Evolutionary conservation across 164 flowering plant species (phyloP).

Genomic region (Pachysandra terminalis): DNA sequence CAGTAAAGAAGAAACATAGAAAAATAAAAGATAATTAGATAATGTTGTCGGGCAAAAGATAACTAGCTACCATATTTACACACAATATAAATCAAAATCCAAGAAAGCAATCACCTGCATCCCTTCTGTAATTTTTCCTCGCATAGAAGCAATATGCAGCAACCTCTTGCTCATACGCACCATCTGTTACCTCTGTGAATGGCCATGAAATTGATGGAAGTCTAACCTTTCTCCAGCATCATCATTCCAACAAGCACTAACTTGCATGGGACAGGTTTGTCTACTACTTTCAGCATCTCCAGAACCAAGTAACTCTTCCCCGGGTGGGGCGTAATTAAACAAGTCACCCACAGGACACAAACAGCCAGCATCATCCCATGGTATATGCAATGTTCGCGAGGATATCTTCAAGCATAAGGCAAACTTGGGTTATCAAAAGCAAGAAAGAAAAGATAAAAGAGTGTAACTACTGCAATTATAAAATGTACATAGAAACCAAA

Average conservation of each 20-base stretch:
- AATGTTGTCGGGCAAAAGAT: not conserved
- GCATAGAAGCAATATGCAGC: conserved; percentile 89
- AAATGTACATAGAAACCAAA: not conserved
- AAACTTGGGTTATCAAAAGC: not conserved
- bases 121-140: conserved; percentile 55
- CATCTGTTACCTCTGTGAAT: conserved; percentile 57
- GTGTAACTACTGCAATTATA: not conserved
- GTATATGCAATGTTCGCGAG: conserved; percentile 80
- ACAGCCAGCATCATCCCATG: conserved; percentile 98
- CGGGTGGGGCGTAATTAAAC: conserved; percentile 90
- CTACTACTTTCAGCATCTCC: conserved; percentile 18
- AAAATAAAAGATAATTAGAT: no score
- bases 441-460: not conserved
- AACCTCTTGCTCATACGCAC: conserved; percentile 53
- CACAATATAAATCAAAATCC: not conserved
- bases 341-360: conserved; percentile 96
- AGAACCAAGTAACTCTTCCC: conserved; percentile 33
- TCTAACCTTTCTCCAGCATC: conserved; percentile 12
- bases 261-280: conserved; percentile 18
- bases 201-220: conserved; percentile 21
- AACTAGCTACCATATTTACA: not conserved
- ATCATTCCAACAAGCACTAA: conserved; percentile 13
- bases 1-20: no score
- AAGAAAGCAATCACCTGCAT: conserved; percentile 66
- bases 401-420: conserved; percentile 58